Base-by-base conservation (phyloP, 2,329 filamentous ascomycete genomes). In the Colletotrichum tropicicola region DNA sequence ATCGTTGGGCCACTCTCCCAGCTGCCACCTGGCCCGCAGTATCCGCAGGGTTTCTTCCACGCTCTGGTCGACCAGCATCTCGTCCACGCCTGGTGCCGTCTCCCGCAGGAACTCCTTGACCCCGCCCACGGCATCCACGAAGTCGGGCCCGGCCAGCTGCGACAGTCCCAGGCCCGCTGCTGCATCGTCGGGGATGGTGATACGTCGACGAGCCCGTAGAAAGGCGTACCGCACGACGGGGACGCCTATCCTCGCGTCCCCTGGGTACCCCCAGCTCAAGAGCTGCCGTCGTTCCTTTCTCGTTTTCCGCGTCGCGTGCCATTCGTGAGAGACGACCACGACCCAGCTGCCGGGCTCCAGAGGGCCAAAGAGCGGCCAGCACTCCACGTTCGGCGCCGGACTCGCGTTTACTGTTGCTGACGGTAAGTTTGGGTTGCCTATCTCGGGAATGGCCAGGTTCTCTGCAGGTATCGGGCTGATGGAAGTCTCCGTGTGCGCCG, bases 271-370 rank as follows among this genome's bases (percentile, higher is more conserved):
- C 25, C 37, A 30, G 10, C 30, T 37, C 9, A 52, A 25, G 47
- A 30, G 25, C 12, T 35, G 19, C 7, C 30, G 8, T 45, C 25
- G 21, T 6, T 28, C 6, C 10, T 43, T 35, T 12, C 32, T 32
- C 21, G 19, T 43, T 13, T 32, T 19, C 10, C 12, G 37, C 13
- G 30, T 51, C 9, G 28, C 47, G 28, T 39, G 19, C 52, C 37
- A 57, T 23, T 57, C 59, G 28, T 57, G 45, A 12, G 52, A 63
- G 8, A 57, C 45, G n/a, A 52, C 35, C 6, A 57, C n/a, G 15
- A 47, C 45, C 52, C 59, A 57, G 37, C 25, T 32, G 17, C 53
- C 47, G 10, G 59, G 52, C 6, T 57, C 30, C 15, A 63, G 35
- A 10, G 6, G 12, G 8, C 25, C 12, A 12, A 55, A 43, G 2